These are phyloP conservation scores for Alternaria gaisen DNA, from an alignment of 2,329 filamentous ascomycete species.

Conservation along the genomic window DNA sequence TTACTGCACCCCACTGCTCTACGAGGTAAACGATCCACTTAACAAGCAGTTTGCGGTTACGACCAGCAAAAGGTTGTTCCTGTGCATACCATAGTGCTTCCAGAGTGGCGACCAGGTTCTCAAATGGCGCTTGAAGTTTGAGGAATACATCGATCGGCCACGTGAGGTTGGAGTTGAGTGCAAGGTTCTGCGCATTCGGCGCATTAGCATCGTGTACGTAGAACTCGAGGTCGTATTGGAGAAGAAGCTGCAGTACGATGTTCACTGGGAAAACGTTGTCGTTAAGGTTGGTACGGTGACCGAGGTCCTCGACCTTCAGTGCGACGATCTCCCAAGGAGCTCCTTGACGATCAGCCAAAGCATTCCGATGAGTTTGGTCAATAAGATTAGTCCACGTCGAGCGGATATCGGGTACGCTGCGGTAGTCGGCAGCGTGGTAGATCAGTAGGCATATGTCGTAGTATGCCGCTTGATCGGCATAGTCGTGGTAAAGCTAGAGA, in stretches of 20 bases:
- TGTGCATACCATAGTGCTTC: slow-evolving; percentile 74
- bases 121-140: slow-evolving; percentile 68
- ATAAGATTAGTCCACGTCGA: slow-evolving; percentile 87
- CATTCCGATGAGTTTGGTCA: slow-evolving; percentile 66
- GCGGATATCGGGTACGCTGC: slow-evolving; percentile 83
- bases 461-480: slow-evolving; percentile 89
- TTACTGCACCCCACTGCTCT: slow-evolving; percentile 68
- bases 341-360: slow-evolving; percentile 56
- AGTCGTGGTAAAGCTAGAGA: slow-evolving; percentile 84
- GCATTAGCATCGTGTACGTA: slow-evolving; percentile 52
- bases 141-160: slow-evolving; percentile 74
- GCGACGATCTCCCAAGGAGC: slow-evolving; percentile 76
- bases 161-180: slow-evolving; percentile 47
- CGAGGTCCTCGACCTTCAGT: slow-evolving; percentile 65
- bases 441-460: slow-evolving; percentile 93
- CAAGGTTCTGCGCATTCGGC: slow-evolving; percentile 22
- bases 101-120: slow-evolving; percentile 68
- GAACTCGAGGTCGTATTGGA: slow-evolving; percentile 59
- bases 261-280: slow-evolving; percentile 65
- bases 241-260: slow-evolving; percentile 46
- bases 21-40: slow-evolving; percentile 70
- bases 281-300: slow-evolving; percentile 64
- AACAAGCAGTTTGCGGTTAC: slow-evolving; percentile 64
- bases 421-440: slow-evolving; percentile 90
- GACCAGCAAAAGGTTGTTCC: slow-evolving; percentile 69